Percentiles rank a stretch among this genome's conserved stretches.
These are phyloP conservation scores for Cordyceps cateniannulata DNA, from an alignment of 2,329 filamentous ascomycete species.

Conservation along the genomic window DNA sequence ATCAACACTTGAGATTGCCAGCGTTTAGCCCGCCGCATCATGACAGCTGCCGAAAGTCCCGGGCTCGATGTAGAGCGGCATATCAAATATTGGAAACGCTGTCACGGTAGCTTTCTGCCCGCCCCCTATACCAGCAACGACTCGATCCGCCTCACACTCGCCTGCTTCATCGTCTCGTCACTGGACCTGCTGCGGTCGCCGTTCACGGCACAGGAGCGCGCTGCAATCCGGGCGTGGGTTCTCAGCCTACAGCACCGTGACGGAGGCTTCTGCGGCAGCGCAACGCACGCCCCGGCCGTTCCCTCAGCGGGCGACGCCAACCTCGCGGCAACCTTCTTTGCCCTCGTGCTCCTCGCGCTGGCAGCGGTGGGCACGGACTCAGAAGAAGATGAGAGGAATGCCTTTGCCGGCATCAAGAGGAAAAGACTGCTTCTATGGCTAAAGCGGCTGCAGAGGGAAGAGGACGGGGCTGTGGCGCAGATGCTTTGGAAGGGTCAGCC, in stretches of 20 bases:
- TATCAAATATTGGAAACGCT: constrained; percentile 88
- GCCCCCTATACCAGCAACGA: constrained; percentile 81
- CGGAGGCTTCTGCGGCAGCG: constrained; percentile 85
- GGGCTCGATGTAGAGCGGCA: constrained; percentile 59
- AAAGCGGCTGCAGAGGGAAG: constrained; percentile 59
- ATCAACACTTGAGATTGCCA: neutral
- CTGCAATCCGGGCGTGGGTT: constrained; percentile 63
- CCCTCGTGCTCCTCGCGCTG: constrained; percentile 63
- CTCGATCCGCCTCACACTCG: constrained; percentile 82
- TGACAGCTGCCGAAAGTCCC: constrained; percentile 18
- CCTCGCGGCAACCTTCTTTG: constrained; percentile 84
- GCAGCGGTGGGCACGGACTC: constrained; percentile 30
- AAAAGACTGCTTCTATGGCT: constrained; percentile 68
- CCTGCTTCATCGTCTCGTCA: constrained; percentile 81
- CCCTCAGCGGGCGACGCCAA: constrained; percentile 51
- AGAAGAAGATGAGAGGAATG: constrained; percentile 29
- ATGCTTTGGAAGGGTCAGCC: constrained; percentile 54
- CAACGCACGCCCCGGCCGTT: constrained; percentile 47
- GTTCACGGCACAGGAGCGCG: constrained; percentile 38
- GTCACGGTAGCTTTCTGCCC: constrained; percentile 74
- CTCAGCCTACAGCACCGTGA: constrained; percentile 77
- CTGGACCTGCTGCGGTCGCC: constrained; percentile 71
- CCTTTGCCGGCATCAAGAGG: constrained; percentile 60
- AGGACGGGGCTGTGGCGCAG: constrained; percentile 89
- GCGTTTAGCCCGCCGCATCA: neutral